Base-by-base conservation (phyloP, 2,329 filamentous ascomycete species). In the Juglanconis oblonga region DNA sequence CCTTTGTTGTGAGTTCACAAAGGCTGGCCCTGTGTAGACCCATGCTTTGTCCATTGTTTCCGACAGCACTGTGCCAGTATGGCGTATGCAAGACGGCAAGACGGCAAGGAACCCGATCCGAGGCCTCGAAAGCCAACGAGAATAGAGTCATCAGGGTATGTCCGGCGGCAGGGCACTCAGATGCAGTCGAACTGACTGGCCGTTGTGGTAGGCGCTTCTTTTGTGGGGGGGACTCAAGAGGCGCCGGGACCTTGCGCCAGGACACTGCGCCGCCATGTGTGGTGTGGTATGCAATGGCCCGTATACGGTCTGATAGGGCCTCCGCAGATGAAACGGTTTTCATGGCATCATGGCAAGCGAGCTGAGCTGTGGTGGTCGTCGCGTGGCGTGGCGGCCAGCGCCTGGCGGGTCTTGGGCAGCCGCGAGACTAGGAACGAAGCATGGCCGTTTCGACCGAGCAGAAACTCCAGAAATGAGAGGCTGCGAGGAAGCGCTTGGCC, bases 371-470 rank as follows among this genome's bases (percentile, higher is more conserved):
- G 24, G 24, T 24, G 24, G 24, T 24, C 24, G 24, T 24, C 33
- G 10, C 33, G 45, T n/a, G 29, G 29, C 9, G 32, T 50, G 45
- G 44, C 42, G 44, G 17, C 47, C 42, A 57, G 42, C 52, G 45
- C 58, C 36, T 38, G 24, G 48, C 52, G 57, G 51, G 49, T 42
- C n/a, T 11, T 10, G 38, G 10, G 38, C 52, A 62, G 52, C 51
- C 55, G 59, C 57, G 45, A 24, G 24, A 24, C 24, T 24, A 24
- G 24, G 24, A 24, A 8, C 57, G 65, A 62, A 58, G 65, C 65
- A 61, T 54, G 56, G 61, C 55, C 58, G 67, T 68, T 66, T 68
- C 64, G 66, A 53, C 51, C 33, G 51, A n/a, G 54, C 45, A 42
- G 45, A 55, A 29, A 29, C 42, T 40, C 47, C 42, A 32, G 42